These are phyloP conservation scores for Malus sylvestris DNA, from an alignment of 306 rosid species.

Conservation along the genomic window DNA sequence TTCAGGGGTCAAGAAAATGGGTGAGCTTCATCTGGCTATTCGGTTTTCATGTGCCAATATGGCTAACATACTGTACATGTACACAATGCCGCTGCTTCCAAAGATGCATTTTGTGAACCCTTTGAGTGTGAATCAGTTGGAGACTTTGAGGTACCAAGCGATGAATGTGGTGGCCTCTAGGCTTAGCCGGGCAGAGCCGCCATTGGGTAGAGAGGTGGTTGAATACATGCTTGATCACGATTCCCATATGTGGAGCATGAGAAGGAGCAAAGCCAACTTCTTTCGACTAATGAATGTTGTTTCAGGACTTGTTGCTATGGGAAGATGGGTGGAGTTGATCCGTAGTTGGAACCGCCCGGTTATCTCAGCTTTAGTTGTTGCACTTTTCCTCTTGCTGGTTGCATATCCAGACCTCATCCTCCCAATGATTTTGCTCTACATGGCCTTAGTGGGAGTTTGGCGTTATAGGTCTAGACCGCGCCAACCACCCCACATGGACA, in stretches of 20 bases:
- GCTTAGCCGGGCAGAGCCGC: slow-evolving; percentile 52
- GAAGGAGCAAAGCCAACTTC: slow-evolving; percentile 56
- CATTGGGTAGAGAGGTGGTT: slow-evolving; percentile 47
- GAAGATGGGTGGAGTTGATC: slow-evolving; percentile 34
- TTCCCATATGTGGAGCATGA: slow-evolving; percentile 50
- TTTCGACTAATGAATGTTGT: slow-evolving; percentile 45
- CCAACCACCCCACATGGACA: slow-evolving; percentile 58
- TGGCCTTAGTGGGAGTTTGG: slow-evolving; percentile 45
- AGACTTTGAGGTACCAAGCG: slow-evolving; percentile 42
- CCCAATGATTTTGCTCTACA: slow-evolving; percentile 31
- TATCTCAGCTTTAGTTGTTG: slow-evolving; percentile 26
- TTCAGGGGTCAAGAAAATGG: slow-evolving; percentile 56
- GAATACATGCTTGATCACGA: slow-evolving; percentile 62
- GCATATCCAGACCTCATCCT: slow-evolving; percentile 36
- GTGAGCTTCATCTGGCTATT: slow-evolving; percentile 58
- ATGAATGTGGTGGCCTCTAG: slow-evolving; percentile 42
- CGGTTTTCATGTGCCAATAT: slow-evolving; percentile 47
- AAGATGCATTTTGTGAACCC: slow-evolving; percentile 55
- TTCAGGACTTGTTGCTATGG: slow-evolving; percentile 33
- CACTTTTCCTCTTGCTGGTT: slow-evolving; percentile 29
- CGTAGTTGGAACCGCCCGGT: slow-evolving; percentile 46
- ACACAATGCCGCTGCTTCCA: slow-evolving; percentile 46
- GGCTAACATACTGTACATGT: slow-evolving; percentile 43
- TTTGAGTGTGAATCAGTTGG: slow-evolving; percentile 45
- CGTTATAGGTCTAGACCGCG: slow-evolving; percentile 40